These are phyloP conservation scores for Paramarasmius palmivorus DNA, from an alignment of 1,284 basidiomycete species.

Conservation along the genomic window DNA sequence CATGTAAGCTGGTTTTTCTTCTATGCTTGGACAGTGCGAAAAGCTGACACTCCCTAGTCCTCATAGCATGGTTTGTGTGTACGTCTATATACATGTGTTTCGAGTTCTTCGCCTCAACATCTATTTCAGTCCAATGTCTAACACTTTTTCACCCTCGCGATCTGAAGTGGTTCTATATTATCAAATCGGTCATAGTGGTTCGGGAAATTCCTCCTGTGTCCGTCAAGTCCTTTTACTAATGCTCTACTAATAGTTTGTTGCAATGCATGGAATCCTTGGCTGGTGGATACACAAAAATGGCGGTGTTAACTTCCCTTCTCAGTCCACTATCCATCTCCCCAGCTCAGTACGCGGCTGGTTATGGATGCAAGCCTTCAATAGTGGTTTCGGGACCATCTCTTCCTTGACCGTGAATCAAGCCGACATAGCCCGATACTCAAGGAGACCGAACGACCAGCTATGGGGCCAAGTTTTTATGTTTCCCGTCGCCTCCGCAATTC, in stretches of 20 bases:
- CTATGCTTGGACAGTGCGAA: constrained; percentile 13
- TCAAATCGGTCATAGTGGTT: constrained; percentile 18
- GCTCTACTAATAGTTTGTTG: constrained; percentile 5
- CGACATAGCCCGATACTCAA: constrained; percentile 27
- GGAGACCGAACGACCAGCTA: constrained; percentile 19
- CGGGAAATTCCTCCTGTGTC: not conserved
- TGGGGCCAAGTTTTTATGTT: constrained; percentile 24
- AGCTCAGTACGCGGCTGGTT: too few species aligned
- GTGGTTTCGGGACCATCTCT: constrained; percentile 24
- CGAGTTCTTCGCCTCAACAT: not conserved
- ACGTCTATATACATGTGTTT: not conserved
- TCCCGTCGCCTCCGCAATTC: constrained; percentile 24
- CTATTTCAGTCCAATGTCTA: constrained; percentile 12
- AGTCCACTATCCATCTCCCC: too few species aligned
- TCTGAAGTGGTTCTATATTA: constrained; percentile 17
- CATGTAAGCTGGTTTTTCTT: constrained; percentile 14
- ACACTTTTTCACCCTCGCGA: constrained; percentile 19
- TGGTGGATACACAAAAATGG: constrained; percentile 10
- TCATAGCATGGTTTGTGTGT: constrained; percentile 18
- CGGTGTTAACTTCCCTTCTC: too few species aligned
- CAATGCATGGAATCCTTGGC: constrained; percentile 15
- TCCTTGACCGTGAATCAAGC: constrained; percentile 25
- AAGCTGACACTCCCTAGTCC: constrained; percentile 8
- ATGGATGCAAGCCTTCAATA: constrained; percentile 23
- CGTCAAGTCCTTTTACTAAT: not conserved